phyloP scores from a whole-genome alignment of 768 basidiomycete species.

The Tylopilus sp. region DNA sequence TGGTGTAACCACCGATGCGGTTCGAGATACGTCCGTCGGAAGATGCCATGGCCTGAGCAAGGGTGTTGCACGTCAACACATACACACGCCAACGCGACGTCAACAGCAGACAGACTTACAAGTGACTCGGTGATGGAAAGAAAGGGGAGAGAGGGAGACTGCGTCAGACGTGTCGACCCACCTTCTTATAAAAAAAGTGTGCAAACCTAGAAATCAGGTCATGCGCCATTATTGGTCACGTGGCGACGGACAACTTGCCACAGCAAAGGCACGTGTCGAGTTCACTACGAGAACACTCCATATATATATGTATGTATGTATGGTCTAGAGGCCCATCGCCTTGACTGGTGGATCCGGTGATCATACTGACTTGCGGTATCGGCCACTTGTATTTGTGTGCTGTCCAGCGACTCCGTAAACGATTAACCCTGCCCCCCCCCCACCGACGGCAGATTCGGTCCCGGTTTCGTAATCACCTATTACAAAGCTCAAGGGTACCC shows the following conservation, averaged over 20 bases:
- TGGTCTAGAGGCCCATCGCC: too few relatives aligned
- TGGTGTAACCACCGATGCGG: slow-evolving; percentile 82
- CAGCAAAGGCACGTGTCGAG: too few relatives aligned
- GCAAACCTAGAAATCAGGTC: slow-evolving; percentile 18
- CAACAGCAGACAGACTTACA: neutral
- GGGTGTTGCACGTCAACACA: neutral
- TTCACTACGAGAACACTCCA: too few relatives aligned
- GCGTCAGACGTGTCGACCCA: neutral
- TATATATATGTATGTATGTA: too few relatives aligned
- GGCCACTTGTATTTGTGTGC: too few relatives aligned
- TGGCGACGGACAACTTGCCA: neutral
- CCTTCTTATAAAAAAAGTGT: slow-evolving; percentile 13
- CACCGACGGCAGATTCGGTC: too few relatives aligned
- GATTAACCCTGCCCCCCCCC: too few relatives aligned
- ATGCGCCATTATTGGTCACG: slow-evolving; percentile 10
- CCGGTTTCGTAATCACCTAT: too few relatives aligned
- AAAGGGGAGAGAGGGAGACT: neutral
- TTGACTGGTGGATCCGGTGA: too few relatives aligned
- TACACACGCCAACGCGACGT: neutral
- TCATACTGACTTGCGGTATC: too few relatives aligned
- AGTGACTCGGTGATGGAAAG: neutral
- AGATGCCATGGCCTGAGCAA: slow-evolving; percentile 16
- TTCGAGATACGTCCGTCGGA: slow-evolving; percentile 58
- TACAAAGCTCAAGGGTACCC: too few relatives aligned
- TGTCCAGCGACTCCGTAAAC: too few relatives aligned